Percentiles rank a stretch among this genome's conserved stretches.
phyloP scores from a whole-genome alignment of 106 monocot genomes.

The Allium fistulosum region DNA sequence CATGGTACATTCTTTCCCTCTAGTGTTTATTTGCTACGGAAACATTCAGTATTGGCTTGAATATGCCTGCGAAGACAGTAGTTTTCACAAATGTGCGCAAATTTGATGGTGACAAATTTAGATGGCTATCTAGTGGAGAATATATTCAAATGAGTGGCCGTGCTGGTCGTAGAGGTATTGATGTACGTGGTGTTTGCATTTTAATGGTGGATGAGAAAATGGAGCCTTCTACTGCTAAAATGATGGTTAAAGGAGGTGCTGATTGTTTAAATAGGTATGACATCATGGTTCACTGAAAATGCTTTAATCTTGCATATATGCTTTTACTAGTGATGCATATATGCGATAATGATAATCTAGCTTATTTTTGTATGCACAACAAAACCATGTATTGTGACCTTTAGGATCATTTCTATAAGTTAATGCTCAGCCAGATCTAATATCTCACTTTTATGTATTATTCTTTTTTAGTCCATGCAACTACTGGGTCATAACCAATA shows the following conservation, averaged over 20 bases:
- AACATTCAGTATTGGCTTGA: slow-evolving; percentile 96
- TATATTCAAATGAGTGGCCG: slow-evolving; percentile 99
- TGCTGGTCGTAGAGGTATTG: slow-evolving; percentile 96
- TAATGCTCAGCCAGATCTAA: no score
- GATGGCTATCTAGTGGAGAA: slow-evolving; percentile 95
- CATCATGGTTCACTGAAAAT: not conserved
- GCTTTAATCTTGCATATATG: not conserved
- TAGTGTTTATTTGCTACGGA: slow-evolving; percentile 99
- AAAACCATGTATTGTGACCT: no score
- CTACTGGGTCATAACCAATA: no score
- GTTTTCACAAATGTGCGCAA: slow-evolving; percentile 96
- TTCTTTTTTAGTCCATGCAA: no score
- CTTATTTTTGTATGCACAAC: no score
- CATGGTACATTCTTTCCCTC: slow-evolving; percentile 1
- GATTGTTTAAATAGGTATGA: slow-evolving; percentile 87
- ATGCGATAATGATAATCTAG: no score
- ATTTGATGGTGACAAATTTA: slow-evolving; percentile 97
- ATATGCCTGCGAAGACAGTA: slow-evolving; percentile 99
- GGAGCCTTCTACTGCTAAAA: slow-evolving; percentile 98
- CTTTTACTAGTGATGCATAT: no score
- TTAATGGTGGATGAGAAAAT: slow-evolving; percentile 98
- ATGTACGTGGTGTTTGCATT: slow-evolving; percentile 92
- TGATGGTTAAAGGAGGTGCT: slow-evolving; percentile 91
- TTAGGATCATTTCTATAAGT: no score
- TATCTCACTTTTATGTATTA: no score